These are phyloP conservation scores for Ramularia endophylla DNA, from an alignment of 2,329 filamentous ascomycete species.

Conservation along the genomic window DNA sequence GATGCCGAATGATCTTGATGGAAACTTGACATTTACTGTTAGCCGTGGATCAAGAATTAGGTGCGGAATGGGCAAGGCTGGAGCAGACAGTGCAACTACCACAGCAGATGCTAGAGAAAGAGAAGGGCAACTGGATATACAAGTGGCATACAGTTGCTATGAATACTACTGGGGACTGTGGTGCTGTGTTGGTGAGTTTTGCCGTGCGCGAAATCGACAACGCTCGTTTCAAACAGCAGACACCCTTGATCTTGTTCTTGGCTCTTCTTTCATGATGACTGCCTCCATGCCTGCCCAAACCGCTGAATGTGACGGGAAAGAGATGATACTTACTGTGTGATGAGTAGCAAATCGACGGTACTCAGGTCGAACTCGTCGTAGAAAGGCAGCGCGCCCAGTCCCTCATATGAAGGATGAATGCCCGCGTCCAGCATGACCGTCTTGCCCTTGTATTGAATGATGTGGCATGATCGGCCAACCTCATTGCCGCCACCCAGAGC, in stretches of 20 bases:
- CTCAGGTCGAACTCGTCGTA: constrained; percentile 98
- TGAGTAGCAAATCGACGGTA: constrained; percentile 92
- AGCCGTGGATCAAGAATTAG: neutral
- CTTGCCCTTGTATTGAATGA: constrained; percentile 98
- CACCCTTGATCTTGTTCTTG: neutral
- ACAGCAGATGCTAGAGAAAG: constrained; percentile 12
- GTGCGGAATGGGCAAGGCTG: neutral
- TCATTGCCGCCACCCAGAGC: constrained; percentile 95
- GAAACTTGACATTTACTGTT: constrained; percentile 57
- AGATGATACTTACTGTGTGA: constrained; percentile 93
- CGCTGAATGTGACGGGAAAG: neutral
- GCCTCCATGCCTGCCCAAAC: neutral
- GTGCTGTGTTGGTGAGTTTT: too few species aligned
- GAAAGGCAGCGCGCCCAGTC: constrained; percentile 86
- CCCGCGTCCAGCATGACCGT: constrained; percentile 99
- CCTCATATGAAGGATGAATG: constrained; percentile 94
- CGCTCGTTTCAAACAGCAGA: neutral
- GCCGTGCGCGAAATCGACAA: neutral
- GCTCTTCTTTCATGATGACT: neutral
- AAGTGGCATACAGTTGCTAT: constrained; percentile 32
- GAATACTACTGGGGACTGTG: constrained; percentile 20
- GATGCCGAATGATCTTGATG: constrained; percentile 98
- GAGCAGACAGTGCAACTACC: constrained; percentile 9
- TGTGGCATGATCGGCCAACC: constrained; percentile 94
- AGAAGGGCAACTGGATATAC: constrained; percentile 7